A percentile compares a stretch with the other conserved stretches of the same genome.
Conservation (phyloP, 768 basidiomycete genomes). For the Phylloporus sp. region DNA sequence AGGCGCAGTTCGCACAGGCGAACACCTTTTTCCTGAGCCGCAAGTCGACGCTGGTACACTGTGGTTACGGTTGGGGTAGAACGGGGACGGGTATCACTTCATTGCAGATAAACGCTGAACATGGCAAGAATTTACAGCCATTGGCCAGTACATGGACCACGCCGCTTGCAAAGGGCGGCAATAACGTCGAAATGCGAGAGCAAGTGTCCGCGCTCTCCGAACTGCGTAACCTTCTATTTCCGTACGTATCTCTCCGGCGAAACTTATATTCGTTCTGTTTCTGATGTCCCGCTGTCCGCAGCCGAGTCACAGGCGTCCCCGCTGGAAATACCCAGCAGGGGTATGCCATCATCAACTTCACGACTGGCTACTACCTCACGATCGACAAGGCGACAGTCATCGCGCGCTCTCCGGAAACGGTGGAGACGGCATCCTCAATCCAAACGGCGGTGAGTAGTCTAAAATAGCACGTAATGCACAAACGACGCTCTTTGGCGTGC, state of each 20-base stretch:
- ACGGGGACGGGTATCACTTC: slow-evolving; percentile 10
- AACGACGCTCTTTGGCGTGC: background rate
- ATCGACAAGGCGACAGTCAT: background rate
- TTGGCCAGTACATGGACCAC: background rate
- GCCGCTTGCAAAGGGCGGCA: background rate
- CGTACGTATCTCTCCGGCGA: background rate
- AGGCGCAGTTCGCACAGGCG: slow-evolving; percentile 15
- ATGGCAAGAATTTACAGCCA: background rate
- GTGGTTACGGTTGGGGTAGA: slow-evolving; percentile 11
- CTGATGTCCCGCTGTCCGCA: background rate
- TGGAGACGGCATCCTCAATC: background rate
- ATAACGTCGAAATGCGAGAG: slow-evolving; percentile 8
- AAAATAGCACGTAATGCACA: background rate
- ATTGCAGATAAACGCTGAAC: slow-evolving; percentile 1
- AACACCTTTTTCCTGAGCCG: slow-evolving; percentile 11
- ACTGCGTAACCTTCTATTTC: background rate
- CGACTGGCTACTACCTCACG: slow-evolving; percentile 6
- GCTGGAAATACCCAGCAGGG: background rate
- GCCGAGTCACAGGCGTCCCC: background rate
- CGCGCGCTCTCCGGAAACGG: background rate
- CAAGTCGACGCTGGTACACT: slow-evolving; percentile 8
- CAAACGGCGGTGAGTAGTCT: background rate
- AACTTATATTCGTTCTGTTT: background rate
- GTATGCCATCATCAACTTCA: slow-evolving; percentile 9
- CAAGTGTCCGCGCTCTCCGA: slow-evolving; percentile 7